Evolutionary conservation across 768 basidiomycete species (phyloP).

Genomic region (Tylopilus vinaceipallidus): DNA sequence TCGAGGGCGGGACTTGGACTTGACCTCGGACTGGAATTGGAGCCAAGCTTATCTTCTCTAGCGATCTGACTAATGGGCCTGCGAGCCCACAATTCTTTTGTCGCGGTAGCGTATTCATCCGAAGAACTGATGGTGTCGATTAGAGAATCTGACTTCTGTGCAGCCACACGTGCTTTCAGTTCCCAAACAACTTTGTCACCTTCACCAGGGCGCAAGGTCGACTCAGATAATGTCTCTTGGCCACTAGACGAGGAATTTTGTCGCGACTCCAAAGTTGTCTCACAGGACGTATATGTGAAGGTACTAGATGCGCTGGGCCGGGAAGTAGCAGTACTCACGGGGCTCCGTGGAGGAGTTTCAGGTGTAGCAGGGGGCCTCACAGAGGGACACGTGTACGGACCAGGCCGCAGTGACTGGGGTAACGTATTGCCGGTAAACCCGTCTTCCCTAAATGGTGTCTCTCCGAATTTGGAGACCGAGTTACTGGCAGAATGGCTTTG

Average conservation of each 20-base stretch:
- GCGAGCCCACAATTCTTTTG: constrained; percentile 32
- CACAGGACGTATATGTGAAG: constrained; percentile 26
- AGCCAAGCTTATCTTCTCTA: constrained; percentile 17
- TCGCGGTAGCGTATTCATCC: constrained; percentile 32
- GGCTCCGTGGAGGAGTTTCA: constrained; percentile 63
- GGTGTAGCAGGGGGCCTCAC: constrained; percentile 34
- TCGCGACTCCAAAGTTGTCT: constrained; percentile 26
- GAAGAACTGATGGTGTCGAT: constrained; percentile 23
- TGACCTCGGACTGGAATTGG: constrained; percentile 15
- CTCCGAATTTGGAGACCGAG: constrained; percentile 33
- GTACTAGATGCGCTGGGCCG: constrained; percentile 32
- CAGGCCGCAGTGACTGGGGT: constrained; percentile 28
- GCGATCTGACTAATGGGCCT: constrained; percentile 31
- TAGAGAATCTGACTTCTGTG: constrained; percentile 12
- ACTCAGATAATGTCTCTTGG: constrained; percentile 34
- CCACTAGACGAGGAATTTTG: constrained; percentile 29
- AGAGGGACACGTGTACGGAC: constrained; percentile 22
- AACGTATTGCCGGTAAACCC: constrained; percentile 23
- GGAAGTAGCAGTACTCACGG: constrained; percentile 52
- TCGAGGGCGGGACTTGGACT: constrained; percentile 31
- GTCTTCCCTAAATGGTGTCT: constrained; percentile 30
- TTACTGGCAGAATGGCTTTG: constrained; percentile 27
- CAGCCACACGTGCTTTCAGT: constrained; percentile 20
- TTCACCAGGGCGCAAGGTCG: constrained; percentile 33
- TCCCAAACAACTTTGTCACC: constrained; percentile 32